Evolutionary conservation across 75 land plant genomes (phyloP).

Genomic region (Pseudotsuga menziesii): DNA sequence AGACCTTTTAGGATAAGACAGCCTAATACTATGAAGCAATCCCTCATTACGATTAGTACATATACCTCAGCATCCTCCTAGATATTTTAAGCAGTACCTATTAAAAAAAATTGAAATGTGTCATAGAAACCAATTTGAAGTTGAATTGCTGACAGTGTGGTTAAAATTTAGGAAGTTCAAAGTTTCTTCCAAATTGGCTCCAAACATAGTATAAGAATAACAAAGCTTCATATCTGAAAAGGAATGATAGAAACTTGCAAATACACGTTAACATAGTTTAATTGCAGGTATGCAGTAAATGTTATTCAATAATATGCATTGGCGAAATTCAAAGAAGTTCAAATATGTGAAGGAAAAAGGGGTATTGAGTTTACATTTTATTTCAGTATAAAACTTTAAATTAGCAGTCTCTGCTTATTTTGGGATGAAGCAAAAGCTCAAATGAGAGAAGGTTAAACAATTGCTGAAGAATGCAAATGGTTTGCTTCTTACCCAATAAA

Average conservation of each 20-base stretch:
- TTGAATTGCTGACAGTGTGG: too few species aligned
- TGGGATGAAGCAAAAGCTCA: not conserved
- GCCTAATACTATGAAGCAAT: not conserved
- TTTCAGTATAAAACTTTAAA: too few species aligned
- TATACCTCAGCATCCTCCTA: not conserved
- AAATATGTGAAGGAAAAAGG: not conserved
- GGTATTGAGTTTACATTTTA: not conserved
- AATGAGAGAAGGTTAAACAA: not conserved
- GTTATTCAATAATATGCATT: not conserved
- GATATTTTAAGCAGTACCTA: not conserved
- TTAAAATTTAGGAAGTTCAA: too few species aligned
- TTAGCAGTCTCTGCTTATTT: too few species aligned
- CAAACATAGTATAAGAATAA: not conserved
- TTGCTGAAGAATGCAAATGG: not conserved
- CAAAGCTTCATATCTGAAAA: not conserved
- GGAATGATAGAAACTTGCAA: not conserved
- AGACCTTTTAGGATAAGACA: too few species aligned
- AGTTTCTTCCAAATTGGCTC: not conserved
- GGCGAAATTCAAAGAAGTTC: not conserved
- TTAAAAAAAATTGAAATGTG: not conserved
- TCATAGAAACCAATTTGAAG: not conserved
- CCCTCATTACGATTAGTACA: not conserved
- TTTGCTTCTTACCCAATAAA: slow-evolving; percentile 68
- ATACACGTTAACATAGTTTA: not conserved
- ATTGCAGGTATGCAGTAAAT: not conserved